Evolutionary conservation across 2,329 filamentous ascomycete species (phyloP).

Genomic region (Claviceps sp.): DNA sequence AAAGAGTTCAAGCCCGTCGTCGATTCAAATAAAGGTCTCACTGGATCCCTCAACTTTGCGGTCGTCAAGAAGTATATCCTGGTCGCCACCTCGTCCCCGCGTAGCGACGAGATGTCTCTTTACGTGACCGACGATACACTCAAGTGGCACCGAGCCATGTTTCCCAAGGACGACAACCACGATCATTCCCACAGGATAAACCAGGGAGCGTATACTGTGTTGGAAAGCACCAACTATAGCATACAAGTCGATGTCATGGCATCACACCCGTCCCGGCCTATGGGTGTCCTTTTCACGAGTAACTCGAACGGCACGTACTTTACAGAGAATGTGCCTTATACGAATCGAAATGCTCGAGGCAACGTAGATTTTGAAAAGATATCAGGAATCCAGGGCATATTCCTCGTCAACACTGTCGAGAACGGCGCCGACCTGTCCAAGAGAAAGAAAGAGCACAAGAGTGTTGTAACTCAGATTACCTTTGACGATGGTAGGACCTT

Average conservation of each 20-base stretch:
- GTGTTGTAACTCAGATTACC: slow-evolving; percentile 69
- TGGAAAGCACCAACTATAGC: slow-evolving; percentile 96
- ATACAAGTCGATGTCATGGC: slow-evolving; percentile 92
- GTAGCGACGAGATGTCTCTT: slow-evolving; percentile 81
- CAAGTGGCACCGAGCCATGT: slow-evolving; percentile 84
- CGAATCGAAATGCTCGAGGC: slow-evolving; percentile 65
- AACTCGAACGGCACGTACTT: slow-evolving; percentile 98
- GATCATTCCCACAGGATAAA: slow-evolving; percentile 57
- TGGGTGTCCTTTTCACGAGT: slow-evolving; percentile 85
- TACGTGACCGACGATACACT: slow-evolving; percentile 76
- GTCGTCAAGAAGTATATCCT: slow-evolving; percentile 78
- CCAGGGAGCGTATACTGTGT: slow-evolving; percentile 80
- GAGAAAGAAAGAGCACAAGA: slow-evolving; percentile 38
- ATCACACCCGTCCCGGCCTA: slow-evolving; percentile 46
- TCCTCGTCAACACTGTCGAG: slow-evolving; percentile 76
- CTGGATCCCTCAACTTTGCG: slow-evolving; percentile 70
- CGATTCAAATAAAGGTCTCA: slow-evolving; percentile 57
- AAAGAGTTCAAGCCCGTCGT: slow-evolving; percentile 65
- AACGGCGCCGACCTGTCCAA: slow-evolving; percentile 67
- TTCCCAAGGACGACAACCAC: slow-evolving; percentile 61
- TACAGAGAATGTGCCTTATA: slow-evolving; percentile 80
- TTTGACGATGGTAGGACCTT: slow-evolving; percentile 93
- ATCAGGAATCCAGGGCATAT: slow-evolving; percentile 78
- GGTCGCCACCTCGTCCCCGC: slow-evolving; percentile 63
- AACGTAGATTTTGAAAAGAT: slow-evolving; percentile 94